phyloP scores from a whole-genome alignment of 257 asterid species.

The Jasminum sambac region DNA sequence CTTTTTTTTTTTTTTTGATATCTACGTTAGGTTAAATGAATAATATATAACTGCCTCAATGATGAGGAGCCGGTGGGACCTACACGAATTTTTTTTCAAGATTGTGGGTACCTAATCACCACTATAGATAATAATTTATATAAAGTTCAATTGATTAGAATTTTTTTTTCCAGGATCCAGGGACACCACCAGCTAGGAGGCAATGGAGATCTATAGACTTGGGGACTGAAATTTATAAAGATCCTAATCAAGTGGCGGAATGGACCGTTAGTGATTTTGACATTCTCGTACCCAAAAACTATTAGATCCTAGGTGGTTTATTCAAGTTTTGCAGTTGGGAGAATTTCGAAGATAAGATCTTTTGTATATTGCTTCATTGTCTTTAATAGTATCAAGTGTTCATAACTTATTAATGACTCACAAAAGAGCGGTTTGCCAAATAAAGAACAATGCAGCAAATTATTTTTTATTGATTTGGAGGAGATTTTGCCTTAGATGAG shows the following conservation, averaged over 20 bases:
- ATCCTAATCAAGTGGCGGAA: conserved; percentile 69
- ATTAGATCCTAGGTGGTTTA: too few relatives aligned
- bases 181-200: conserved; percentile 60
- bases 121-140: too few relatives aligned
- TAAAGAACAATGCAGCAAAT: not conserved
- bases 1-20: too few relatives aligned
- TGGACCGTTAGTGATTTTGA: conserved; percentile 87
- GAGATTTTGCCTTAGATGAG: not conserved
- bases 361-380: too few relatives aligned
- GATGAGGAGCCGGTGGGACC: too few relatives aligned
- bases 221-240: conserved; percentile 69
- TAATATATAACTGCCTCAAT: too few relatives aligned
- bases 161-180: conserved; percentile 64
- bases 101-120: too few relatives aligned
- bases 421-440: not conserved
- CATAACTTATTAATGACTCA: too few relatives aligned
- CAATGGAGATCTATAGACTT: conserved; percentile 67
- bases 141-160: too few relatives aligned
- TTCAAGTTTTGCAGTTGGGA: not conserved
- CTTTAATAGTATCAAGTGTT: not conserved
- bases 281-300: conserved; percentile 44
- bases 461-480: not conserved
- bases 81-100: too few relatives aligned
- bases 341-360: not conserved
- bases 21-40: too few relatives aligned